These are phyloP conservation scores for Luvunga scandens DNA, from an alignment of 345 rosid species.

Conservation along the genomic window DNA sequence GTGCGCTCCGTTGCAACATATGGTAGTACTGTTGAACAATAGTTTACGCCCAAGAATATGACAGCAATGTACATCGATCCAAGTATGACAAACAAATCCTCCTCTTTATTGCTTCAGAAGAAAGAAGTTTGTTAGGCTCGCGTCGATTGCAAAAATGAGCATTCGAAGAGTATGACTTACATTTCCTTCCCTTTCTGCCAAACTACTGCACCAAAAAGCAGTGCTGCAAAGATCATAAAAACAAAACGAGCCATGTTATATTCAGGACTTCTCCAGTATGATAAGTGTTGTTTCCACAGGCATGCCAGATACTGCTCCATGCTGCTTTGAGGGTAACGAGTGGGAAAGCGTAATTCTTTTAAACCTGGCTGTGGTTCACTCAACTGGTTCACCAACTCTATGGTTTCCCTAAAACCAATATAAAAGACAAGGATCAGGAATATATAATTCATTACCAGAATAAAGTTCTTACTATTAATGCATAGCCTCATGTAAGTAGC, in stretches of 20 bases:
- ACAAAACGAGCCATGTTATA: conserved; percentile 38
- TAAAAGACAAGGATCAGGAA: not conserved
- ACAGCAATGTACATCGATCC: conserved; percentile 3
- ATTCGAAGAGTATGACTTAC: conserved; percentile 10
- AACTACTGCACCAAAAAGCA: conserved; percentile 22
- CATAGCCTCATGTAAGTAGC: not conserved
- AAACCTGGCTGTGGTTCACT: conserved; percentile 37
- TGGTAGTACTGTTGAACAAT: not conserved
- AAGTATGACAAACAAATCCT: conserved; percentile 11
- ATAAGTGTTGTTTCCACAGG: conserved; percentile 50
- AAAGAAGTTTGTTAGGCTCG: not conserved
- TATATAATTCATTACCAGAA: not conserved
- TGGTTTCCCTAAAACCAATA: conserved; percentile 27
- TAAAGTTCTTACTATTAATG: not conserved
- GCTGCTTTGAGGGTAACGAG: conserved; percentile 32
- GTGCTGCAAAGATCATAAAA: conserved; percentile 20
- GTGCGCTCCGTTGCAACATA: conserved; percentile 13
- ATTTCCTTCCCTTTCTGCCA: conserved; percentile 31
- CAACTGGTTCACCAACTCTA: conserved; percentile 30
- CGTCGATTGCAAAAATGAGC: not conserved
- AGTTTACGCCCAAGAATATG: conserved; percentile 3
- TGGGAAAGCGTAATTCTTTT: conserved; percentile 34
- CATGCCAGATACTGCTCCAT: conserved; percentile 43
- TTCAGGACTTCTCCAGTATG: conserved; percentile 59
- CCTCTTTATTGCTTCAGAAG: conserved; percentile 7